These are phyloP conservation scores for Botrytis deweyae DNA, from an alignment of 2,329 filamentous ascomycete species.

Conservation along the genomic window DNA sequence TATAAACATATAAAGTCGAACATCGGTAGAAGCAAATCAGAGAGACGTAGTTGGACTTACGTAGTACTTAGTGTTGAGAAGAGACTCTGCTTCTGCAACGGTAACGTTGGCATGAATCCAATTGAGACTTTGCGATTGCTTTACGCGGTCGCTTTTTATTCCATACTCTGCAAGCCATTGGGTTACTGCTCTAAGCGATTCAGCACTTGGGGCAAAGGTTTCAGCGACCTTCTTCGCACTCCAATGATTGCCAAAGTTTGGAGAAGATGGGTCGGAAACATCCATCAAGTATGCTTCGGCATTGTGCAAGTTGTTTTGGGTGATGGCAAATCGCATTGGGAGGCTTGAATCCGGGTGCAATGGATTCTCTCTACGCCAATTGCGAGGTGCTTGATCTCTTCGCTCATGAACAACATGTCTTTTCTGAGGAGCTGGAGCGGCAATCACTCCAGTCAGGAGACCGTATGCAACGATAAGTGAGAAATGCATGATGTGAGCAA, in stretches of 20 bases:
- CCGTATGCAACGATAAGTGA: constrained; percentile 13
- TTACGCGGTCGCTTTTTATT: constrained; percentile 48
- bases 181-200: constrained; percentile 45
- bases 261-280: constrained; percentile 40
- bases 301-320: constrained; percentile 46
- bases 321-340: constrained; percentile 43
- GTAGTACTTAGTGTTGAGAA: constrained; percentile 52
- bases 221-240: constrained; percentile 30
- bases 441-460: constrained; percentile 21
- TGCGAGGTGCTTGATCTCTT: constrained; percentile 18
- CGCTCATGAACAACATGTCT: constrained; percentile 26
- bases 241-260: constrained; percentile 23
- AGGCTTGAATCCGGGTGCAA: constrained; percentile 22
- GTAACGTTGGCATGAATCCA: constrained; percentile 40
- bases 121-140: constrained; percentile 43
- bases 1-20: background rate
- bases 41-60: constrained; percentile 13
- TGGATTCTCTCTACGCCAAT: constrained; percentile 23
- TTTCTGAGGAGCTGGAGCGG: constrained; percentile 19
- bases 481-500: constrained; percentile 19
- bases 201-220: constrained; percentile 45
- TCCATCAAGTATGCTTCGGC: constrained; percentile 46
- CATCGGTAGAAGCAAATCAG: background rate
- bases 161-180: constrained; percentile 55
- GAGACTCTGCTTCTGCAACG: constrained; percentile 47